Conservation (phyloP, 129 eudicot species). For the Rutidosis leptorrhynchoides region DNA sequence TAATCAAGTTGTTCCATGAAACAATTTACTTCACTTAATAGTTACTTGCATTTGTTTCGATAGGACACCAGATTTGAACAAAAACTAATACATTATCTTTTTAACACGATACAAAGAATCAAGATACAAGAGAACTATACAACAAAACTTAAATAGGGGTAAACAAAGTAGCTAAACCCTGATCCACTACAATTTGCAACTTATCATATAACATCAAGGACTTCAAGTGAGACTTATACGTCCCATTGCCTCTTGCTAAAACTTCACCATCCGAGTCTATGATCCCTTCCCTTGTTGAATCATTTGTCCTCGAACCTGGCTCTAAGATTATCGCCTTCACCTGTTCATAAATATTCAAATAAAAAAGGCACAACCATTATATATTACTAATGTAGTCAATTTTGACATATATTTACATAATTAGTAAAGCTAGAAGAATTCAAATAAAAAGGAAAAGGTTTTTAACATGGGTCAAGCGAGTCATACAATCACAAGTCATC, state of each 20-base stretch:
- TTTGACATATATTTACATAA: no score
- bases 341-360: slow-evolving; percentile 29
- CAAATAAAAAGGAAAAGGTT: no score
- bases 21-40: not conserved
- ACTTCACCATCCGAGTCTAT: slow-evolving; percentile 93
- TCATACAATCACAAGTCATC: no score
- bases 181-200: slow-evolving; percentile 61
- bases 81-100: no score
- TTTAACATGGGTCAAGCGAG: no score
- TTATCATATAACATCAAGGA: slow-evolving; percentile 69
- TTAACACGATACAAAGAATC: not conserved
- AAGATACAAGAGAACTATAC: slow-evolving; percentile 5
- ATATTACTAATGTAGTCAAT: no score
- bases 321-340: slow-evolving; percentile 78
- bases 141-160: slow-evolving; percentile 45
- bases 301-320: slow-evolving; percentile 61
- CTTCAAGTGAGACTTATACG: slow-evolving; percentile 60
- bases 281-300: slow-evolving; percentile 65
- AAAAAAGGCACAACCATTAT: no score
- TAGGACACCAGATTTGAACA: not conserved
- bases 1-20: not conserved
- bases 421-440: no score
- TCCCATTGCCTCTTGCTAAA: slow-evolving; percentile 82
- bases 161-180: slow-evolving; percentile 81
- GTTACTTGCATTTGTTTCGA: not conserved